Percentiles rank a stretch among this genome's conserved stretches.
phyloP scores from a whole-genome alignment of 169 alveolate genomes.

The Cryptosporidium viatorum region DNA sequence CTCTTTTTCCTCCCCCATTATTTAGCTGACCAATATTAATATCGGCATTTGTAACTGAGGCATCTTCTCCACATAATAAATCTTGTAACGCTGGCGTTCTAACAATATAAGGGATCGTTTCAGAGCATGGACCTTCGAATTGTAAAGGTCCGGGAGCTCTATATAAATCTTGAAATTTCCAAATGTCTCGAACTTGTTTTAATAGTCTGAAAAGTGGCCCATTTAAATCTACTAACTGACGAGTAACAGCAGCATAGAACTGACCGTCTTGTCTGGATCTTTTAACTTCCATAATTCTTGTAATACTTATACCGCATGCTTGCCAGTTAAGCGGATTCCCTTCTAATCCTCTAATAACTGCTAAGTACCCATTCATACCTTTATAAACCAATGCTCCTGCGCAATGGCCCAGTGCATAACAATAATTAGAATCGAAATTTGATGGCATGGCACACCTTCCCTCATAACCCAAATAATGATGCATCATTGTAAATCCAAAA shows the following conservation, averaged over 20 bases:
- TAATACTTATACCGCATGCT: constrained; percentile 86
- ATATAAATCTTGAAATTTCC: constrained; percentile 94
- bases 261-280: constrained; percentile 76
- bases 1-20: constrained; percentile 45
- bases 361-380: constrained; percentile 94
- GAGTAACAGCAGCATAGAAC: constrained; percentile 90
- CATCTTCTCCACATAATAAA: constrained; percentile 42
- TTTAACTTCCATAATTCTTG: constrained; percentile 84
- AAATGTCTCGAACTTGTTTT: constrained; percentile 90
- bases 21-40: constrained; percentile 3
- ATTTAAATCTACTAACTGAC: constrained; percentile 93
- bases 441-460: constrained; percentile 98
- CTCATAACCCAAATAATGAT: constrained; percentile 98
- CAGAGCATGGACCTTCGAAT: constrained; percentile 87
- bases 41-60: not conserved
- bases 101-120: constrained; percentile 78
- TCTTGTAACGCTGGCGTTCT: constrained; percentile 57
- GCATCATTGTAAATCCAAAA: constrained; percentile 79
- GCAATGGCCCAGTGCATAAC: constrained; percentile 96
- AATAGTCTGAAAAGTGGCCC: constrained; percentile 91
- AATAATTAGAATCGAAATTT: constrained; percentile 96
- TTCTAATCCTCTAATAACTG: constrained; percentile 89
- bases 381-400: constrained; percentile 92
- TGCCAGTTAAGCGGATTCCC: constrained; percentile 79
- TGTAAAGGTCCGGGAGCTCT: constrained; percentile 97